Conservation (phyloP, 345 rosid species). For the Streptanthus diversifolius region DNA sequence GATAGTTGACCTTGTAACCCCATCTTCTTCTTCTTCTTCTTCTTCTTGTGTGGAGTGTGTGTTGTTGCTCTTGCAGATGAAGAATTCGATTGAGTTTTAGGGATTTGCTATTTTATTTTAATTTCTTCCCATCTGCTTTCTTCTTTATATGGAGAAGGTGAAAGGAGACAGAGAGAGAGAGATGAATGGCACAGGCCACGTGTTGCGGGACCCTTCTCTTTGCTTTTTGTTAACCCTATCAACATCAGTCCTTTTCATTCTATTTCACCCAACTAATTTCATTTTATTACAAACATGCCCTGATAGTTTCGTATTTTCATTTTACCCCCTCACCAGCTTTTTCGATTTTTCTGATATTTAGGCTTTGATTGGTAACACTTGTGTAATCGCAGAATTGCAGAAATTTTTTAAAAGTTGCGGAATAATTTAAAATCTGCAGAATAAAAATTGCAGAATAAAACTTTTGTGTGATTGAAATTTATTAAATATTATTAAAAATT, state of each 20-base stretch:
- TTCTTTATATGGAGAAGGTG: slow-evolving; percentile 19
- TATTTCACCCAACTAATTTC: neutral
- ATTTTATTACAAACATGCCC: neutral
- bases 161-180: neutral
- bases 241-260: slow-evolving; percentile 13
- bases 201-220: slow-evolving; percentile 28
- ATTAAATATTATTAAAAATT: no score
- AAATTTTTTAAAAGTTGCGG: no score
- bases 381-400: no score
- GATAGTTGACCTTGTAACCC: slow-evolving; percentile 63
- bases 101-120: neutral
- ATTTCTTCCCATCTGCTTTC: neutral
- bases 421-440: no score
- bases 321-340: neutral
- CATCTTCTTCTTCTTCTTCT: slow-evolving; percentile 37
- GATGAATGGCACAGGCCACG: slow-evolving; percentile 30
- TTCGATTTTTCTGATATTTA: no score
- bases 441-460: no score
- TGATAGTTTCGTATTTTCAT: neutral
- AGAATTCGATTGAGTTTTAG: neutral
- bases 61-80: neutral
- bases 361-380: no score
- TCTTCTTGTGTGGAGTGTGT: neutral
- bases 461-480: no score
- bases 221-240: slow-evolving; percentile 17